Evolutionary conservation across 1,284 basidiomycete genomes (phyloP), one percentile per base, ranked within the genome.

Genomic region (Cutaneotrichosporon arboriforme): DNA sequence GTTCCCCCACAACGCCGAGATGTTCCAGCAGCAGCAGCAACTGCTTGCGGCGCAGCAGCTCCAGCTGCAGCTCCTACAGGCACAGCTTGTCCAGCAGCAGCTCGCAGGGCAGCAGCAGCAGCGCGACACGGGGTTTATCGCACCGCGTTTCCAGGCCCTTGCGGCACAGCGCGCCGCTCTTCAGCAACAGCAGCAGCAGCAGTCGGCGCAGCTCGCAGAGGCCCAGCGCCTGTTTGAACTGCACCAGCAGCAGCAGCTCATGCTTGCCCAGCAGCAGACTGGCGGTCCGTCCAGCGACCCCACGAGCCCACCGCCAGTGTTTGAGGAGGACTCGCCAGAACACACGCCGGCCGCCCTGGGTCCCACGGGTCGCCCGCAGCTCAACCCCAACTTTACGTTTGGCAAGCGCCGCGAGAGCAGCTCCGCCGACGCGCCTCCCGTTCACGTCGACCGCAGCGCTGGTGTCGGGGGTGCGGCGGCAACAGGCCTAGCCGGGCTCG

Each of bases 331-430:
- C 36, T 68, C 67, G 21, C 66, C 67, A 2, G 70, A 70, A 52
- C 52, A 57, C 37, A 56, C 59, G 34, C 55, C 63, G 15, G 35
- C 38, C 15, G 50, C 60, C 14, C 48, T 87, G 38, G 86, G 87
- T n/a, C 84, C 87, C 4, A 82, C 85, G 31, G 87, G 89, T 38
- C 84, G 90, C 54, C 90, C 90, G 31, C 89, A 92, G 69, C 83
- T 94, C 49, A 89, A 89, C 15, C 90, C 90, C 12, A 79, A 80
- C 38, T 93, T 93, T 76, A 88, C 86, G 78, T 93, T 93, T 70
- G 90, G 90, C 47, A 82, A 61, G 83, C 65, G 64, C 48, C 59
- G 61, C 42, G 57, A 56, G 41, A 53, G 48, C 39, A 33, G n/a
- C n/a, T 20, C 33, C 10, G 14, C 44, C 20, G 47, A 41, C 38